These are phyloP conservation scores for Scedosporium boydii DNA, from an alignment of 2,329 filamentous ascomycete genomes.

Conservation along the genomic window DNA sequence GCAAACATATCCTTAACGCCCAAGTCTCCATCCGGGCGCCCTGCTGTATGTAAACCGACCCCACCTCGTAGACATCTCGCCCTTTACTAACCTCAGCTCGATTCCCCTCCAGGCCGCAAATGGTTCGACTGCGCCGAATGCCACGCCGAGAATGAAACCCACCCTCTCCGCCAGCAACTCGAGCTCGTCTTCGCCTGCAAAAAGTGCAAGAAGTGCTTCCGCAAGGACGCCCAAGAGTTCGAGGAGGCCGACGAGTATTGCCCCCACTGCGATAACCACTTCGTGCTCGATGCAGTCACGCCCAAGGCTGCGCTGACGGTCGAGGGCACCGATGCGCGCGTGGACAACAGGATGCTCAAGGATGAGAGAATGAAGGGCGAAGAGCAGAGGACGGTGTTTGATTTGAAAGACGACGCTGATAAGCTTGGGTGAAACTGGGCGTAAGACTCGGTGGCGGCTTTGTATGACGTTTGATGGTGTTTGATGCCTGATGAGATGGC, in stretches of 20 bases:
- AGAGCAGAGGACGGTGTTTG: conserved; percentile 55
- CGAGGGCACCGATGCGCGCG: conserved; percentile 81
- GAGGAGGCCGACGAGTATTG: conserved; percentile 98
- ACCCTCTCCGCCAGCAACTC: conserved; percentile 63
- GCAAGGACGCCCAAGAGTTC: conserved; percentile 85
- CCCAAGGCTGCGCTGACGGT: conserved; percentile 76
- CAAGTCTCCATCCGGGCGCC: conserved; percentile 93
- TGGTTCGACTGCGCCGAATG: conserved; percentile 99
- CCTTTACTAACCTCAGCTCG: background rate
- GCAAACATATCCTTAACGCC: conserved; percentile 97
- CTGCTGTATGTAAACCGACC: conserved; percentile 59
- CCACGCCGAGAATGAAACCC: conserved; percentile 71
- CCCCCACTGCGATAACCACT: conserved; percentile 98
- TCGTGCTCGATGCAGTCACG: conserved; percentile 78
- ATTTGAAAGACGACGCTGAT: conserved; percentile 65
- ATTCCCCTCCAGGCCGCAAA: conserved; percentile 57
- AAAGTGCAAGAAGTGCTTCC: conserved; percentile 97
- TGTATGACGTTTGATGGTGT: background rate
- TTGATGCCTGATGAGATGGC: background rate
- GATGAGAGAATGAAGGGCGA: conserved; percentile 67
- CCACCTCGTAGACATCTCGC: background rate
- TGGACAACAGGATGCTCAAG: conserved; percentile 84
- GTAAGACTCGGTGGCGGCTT: background rate
- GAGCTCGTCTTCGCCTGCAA: conserved; percentile 98
- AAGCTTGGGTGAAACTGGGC: conserved; percentile 53